Percentiles rank a stretch among this genome's conserved stretches.
Evolutionary conservation across 257 asterid species (phyloP).

Genomic region (Leonotis leonurus): DNA sequence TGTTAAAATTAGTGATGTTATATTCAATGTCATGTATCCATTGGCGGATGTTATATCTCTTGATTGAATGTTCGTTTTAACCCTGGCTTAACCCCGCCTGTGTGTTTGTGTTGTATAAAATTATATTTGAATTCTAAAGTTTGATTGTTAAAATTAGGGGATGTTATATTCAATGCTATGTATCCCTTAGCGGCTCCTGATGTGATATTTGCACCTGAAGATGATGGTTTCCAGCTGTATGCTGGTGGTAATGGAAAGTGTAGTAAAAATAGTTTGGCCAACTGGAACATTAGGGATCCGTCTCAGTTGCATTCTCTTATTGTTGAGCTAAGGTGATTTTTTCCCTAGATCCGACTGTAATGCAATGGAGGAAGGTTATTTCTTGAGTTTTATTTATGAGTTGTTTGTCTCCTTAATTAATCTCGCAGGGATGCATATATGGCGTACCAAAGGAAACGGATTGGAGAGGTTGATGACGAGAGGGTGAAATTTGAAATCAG

Average conservation of each 20-base stretch:
- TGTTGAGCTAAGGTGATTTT: constrained; percentile 63
- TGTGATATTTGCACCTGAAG: constrained; percentile 76
- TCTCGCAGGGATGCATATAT: constrained; percentile 58
- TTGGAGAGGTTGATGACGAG: constrained; percentile 70
- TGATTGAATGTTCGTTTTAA: too few relatives aligned
- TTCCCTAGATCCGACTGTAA: background rate
- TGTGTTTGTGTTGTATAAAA: too few relatives aligned
- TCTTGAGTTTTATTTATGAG: background rate
- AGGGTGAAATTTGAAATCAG: constrained; percentile 83
- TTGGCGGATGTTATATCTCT: too few relatives aligned
- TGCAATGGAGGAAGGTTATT: background rate
- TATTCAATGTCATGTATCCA: constrained; percentile 72
- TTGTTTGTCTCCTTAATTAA: background rate
- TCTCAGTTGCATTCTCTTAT: constrained; percentile 58
- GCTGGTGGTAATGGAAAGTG: constrained; percentile 25
- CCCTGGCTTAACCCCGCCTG: too few relatives aligned
- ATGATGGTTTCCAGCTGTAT: constrained; percentile 64
- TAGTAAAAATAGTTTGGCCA: constrained; percentile 38
- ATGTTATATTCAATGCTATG: constrained; percentile 62
- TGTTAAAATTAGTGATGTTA: constrained; percentile 58
- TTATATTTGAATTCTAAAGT: background rate
- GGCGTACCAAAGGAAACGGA: constrained; percentile 65
- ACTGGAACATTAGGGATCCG: constrained; percentile 81
- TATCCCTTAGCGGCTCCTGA: constrained; percentile 86
- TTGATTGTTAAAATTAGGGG: constrained; percentile 52